These are phyloP conservation scores for Volvox carteri DNA, from an alignment of 163 green algal genomes.

Conservation along the genomic window DNA sequence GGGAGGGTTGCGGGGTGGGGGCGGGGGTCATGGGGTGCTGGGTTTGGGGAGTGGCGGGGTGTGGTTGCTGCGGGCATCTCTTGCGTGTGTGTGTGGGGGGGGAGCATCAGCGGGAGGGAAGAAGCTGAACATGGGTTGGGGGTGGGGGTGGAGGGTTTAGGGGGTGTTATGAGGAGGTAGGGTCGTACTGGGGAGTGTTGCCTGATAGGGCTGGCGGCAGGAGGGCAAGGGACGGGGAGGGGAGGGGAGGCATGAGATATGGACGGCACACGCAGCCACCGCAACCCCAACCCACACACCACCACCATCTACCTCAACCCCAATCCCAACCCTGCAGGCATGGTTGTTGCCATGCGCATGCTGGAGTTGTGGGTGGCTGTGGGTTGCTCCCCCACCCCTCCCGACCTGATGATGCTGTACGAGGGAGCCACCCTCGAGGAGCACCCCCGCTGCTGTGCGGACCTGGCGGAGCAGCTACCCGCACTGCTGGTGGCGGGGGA, in stretches of 20 bases:
- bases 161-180: background rate
- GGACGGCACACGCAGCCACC: too few relatives aligned
- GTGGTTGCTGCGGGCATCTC: too few relatives aligned
- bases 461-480: slow-evolving; percentile 40
- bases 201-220: too few relatives aligned
- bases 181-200: too few relatives aligned
- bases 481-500: slow-evolving; percentile 4
- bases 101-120: background rate
- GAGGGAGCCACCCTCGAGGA: slow-evolving; percentile 45
- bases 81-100: background rate
- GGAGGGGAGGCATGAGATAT: background rate
- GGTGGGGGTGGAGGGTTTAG: background rate
- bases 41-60: background rate
- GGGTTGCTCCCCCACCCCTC: slow-evolving; percentile 9
- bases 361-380: slow-evolving; percentile 36
- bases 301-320: background rate
- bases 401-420: slow-evolving; percentile 57
- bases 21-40: background rate
- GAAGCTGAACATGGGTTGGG: background rate
- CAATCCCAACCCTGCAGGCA: slow-evolving; percentile 36
- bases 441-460: slow-evolving; percentile 14
- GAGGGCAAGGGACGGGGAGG: too few relatives aligned
- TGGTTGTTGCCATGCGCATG: slow-evolving; percentile 56
- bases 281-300: background rate
- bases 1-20: background rate